Base-by-base conservation (phyloP, 2,329 filamentous ascomycete genomes). In the Chaetomiaceae sp. region DNA sequence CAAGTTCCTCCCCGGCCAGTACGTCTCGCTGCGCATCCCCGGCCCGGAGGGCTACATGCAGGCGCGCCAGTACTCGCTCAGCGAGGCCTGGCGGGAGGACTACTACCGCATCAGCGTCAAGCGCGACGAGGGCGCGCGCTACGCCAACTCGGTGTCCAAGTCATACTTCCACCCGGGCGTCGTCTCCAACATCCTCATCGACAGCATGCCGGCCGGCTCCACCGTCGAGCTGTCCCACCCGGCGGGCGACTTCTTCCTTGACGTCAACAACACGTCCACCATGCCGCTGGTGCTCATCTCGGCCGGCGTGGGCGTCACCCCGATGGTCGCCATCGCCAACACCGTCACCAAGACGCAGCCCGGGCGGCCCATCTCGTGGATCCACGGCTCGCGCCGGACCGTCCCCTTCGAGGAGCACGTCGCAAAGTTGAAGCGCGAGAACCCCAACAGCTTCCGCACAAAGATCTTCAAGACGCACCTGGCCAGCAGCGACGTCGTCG, bases 31-130 rank as follows among this genome's bases (percentile, higher is more conserved):
- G 43, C 78, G 78, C 46, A 67, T 84, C 7, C 72, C 77, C 46
- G 76, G 87, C 0, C 78, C 81, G 1, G 71, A 74, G 57, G 78
- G 79, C 22, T 79, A 82, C 65, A 70, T 75, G 59, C 87, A 91
- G 68, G 77, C 82, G 17, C 75, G 87, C 29, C 87, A 90, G 68
- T 91, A 89, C 70, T 88, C 84, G 23, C 75, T 91, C 56, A 86
- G 81, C 63, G 85, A 89, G 59, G 75, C 80, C 46, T 85, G 83
- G 2, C 73, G 73, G 2, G 70, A 76, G 8, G 75, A 81, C 46
- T 80, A 84, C 68, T 87, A 88, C 69, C 81, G 87, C 27, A 84
- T 90, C 69, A 87, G 79, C 46, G 78, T 91, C 53, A 89, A 89
- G 75, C 80, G 77, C 55, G 85, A 89, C 63, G 67, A 72, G 2